A percentile compares a stretch with the other conserved stretches of the same genome.
Evolutionary conservation across 1,284 basidiomycete genomes (phyloP).

Genomic region (Ustilago sp.): DNA sequence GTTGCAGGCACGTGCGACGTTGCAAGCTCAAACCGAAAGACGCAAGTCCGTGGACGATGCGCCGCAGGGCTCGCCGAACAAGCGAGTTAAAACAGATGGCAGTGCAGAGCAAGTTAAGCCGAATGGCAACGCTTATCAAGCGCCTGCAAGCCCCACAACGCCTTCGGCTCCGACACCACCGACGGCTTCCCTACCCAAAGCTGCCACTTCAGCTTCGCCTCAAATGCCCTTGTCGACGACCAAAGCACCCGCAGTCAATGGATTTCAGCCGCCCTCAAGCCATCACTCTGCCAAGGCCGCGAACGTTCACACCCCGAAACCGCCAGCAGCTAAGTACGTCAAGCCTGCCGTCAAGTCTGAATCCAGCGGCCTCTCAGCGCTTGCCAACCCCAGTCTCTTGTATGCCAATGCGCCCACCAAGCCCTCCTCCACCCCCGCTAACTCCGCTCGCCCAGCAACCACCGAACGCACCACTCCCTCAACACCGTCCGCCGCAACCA

Average conservation of each 20-base stretch:
- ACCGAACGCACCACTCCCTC: slow-evolving; percentile 14
- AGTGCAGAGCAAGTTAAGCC: not conserved
- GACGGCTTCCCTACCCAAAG: not conserved
- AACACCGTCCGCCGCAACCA: not conserved
- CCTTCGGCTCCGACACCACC: not conserved
- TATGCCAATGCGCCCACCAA: slow-evolving; percentile 37
- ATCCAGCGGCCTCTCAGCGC: slow-evolving; percentile 19
- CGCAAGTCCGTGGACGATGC: slow-evolving; percentile 36
- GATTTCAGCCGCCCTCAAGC: not conserved
- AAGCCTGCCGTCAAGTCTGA: slow-evolving; percentile 28
- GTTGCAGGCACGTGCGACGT: slow-evolving; percentile 20
- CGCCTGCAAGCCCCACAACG: not conserved
- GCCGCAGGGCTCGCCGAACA: slow-evolving; percentile 25
- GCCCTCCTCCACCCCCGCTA: slow-evolving; percentile 4
- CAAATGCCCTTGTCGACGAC: not conserved
- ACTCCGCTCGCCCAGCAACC: slow-evolving; percentile 8
- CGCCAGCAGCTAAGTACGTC: slow-evolving; percentile 15
- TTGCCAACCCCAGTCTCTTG: slow-evolving; percentile 37
- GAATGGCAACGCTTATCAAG: not conserved
- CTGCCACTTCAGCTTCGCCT: slow-evolving; percentile 1
- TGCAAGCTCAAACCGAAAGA: slow-evolving; percentile 27
- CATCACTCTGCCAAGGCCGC: slow-evolving; percentile 9
- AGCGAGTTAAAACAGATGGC: slow-evolving; percentile 22
- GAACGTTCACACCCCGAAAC: slow-evolving; percentile 26
- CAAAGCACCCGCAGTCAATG: slow-evolving; percentile 4